Percentiles rank a stretch among this genome's conserved stretches.
Evolutionary conservation across 139 green algal species (phyloP).

Genomic region (Edaphochlamys debaryana): DNA sequence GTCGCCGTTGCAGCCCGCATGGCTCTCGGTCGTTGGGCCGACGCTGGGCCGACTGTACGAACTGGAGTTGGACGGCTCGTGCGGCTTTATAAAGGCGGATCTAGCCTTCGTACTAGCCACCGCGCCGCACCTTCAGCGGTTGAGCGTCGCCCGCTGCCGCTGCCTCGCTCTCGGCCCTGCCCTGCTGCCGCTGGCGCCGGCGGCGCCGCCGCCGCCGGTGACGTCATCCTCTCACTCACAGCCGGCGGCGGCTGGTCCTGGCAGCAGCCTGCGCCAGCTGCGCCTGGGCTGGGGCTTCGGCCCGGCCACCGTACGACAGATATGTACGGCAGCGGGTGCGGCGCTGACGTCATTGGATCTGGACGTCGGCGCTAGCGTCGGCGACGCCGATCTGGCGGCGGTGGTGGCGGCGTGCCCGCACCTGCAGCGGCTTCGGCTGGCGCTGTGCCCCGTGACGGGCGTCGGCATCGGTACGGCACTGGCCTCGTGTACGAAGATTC

Average conservation of each 20-base stretch:
- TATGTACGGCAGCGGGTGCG: not conserved
- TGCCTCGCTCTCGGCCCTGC: not conserved
- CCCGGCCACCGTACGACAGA: not conserved
- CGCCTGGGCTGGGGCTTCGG: slow-evolving; percentile 22
- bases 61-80: slow-evolving; percentile 5
- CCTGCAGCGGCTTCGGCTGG: slow-evolving; percentile 40
- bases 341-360: slow-evolving; percentile 5
- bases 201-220: not conserved
- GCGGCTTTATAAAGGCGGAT: not conserved
- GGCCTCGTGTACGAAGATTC: slow-evolving; percentile 22
- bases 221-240: not conserved
- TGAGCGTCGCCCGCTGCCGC: not conserved
- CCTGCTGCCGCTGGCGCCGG: not conserved
- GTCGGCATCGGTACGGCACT: slow-evolving; percentile 16
- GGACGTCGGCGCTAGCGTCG: slow-evolving; percentile 17
- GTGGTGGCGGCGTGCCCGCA: slow-evolving; percentile 23
- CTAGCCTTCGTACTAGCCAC: not conserved
- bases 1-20: not conserved
- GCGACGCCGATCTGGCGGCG: slow-evolving; percentile 23
- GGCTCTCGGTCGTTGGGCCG: not conserved
- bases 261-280: not conserved
- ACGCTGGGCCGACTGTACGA: not conserved
- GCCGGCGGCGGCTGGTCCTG: not conserved
- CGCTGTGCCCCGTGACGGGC: slow-evolving; percentile 35
- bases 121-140: too few relatives aligned